Evolutionary conservation across 345 rosid species (phyloP).

Genomic region (Microcos paniculata): DNA sequence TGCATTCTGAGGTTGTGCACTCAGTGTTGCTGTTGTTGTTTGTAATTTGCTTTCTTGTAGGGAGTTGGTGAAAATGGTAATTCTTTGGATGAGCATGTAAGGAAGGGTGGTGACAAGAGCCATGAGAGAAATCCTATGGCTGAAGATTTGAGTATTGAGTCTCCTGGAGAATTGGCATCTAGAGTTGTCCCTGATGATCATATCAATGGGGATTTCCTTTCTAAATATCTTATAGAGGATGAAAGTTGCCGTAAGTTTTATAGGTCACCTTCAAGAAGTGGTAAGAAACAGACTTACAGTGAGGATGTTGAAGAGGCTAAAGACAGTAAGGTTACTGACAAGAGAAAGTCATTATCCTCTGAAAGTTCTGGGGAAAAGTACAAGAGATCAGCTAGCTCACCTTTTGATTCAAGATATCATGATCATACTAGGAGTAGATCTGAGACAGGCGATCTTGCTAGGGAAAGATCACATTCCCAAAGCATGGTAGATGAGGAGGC

Average conservation of each 20-base stretch:
- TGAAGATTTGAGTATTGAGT: conserved; percentile 14
- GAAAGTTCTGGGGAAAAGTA: conserved; percentile 35
- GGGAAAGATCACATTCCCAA: conserved; percentile 56
- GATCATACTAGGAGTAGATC: conserved; percentile 47
- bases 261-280: conserved; percentile 30
- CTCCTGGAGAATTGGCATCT: conserved; percentile 19
- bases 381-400: conserved; percentile 34
- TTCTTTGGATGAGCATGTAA: conserved; percentile 21
- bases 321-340: conserved; percentile 23
- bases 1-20: conserved; percentile 12
- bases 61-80: conserved; percentile 22
- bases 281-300: conserved; percentile 34
- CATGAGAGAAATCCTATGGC: conserved; percentile 13
- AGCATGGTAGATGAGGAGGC: conserved; percentile 46
- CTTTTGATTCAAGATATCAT: conserved; percentile 33
- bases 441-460: conserved; percentile 39
- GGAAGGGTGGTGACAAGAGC: not conserved
- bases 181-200: conserved; percentile 17
- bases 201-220: conserved; percentile 39
- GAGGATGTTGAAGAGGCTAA: conserved; percentile 36
- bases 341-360: conserved; percentile 39
- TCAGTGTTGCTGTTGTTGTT: conserved; percentile 11
- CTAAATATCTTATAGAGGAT: conserved; percentile 25
- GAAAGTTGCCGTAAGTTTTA: conserved; percentile 20
- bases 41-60: conserved; percentile 30